These are phyloP conservation scores for Blastobotrys persicus DNA, from an alignment of 1,139 yeast species.

Conservation along the genomic window DNA sequence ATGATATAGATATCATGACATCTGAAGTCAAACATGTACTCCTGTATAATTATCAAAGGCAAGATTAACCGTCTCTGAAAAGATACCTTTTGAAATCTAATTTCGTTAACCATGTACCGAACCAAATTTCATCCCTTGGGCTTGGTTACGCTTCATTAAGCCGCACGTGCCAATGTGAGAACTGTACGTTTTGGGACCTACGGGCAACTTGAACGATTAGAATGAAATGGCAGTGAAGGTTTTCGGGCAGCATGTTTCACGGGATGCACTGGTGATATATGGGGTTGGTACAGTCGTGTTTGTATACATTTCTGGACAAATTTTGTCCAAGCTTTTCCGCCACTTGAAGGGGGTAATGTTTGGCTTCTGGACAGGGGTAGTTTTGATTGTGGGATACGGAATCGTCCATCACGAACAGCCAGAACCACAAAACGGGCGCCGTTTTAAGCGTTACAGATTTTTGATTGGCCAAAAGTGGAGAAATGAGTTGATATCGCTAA, in stretches of 20 bases:
- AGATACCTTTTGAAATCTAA: no score
- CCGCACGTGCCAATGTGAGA: background rate
- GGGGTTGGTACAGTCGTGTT: slow-evolving; percentile 21
- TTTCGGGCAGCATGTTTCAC: slow-evolving; percentile 22
- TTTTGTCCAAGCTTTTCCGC: slow-evolving; percentile 23
- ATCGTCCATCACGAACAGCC: background rate
- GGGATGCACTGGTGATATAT: slow-evolving; percentile 24
- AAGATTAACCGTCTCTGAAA: no score
- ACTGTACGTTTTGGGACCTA: background rate
- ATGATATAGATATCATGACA: no score
- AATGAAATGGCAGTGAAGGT: slow-evolving; percentile 16
- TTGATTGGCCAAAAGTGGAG: slow-evolving; percentile 24
- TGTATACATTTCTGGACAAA: slow-evolving; percentile 23
- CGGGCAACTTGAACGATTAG: background rate
- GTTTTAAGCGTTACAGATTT: slow-evolving; percentile 23
- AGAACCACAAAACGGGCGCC: slow-evolving; percentile 12
- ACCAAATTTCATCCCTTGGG: no score
- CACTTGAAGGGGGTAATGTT: slow-evolving; percentile 26
- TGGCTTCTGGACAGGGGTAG: slow-evolving; percentile 24
- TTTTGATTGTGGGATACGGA: slow-evolving; percentile 1
- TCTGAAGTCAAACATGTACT: no score
- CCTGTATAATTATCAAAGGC: no score
- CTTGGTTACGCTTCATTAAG: background rate
- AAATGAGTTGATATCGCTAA: slow-evolving; percentile 24
- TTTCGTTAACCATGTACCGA: no score